A percentile compares a stretch with the other conserved stretches of the same genome.
Conservation (phyloP, 2,329 filamentous ascomycete species). For the Trichoderma citrinoviride region DNA sequence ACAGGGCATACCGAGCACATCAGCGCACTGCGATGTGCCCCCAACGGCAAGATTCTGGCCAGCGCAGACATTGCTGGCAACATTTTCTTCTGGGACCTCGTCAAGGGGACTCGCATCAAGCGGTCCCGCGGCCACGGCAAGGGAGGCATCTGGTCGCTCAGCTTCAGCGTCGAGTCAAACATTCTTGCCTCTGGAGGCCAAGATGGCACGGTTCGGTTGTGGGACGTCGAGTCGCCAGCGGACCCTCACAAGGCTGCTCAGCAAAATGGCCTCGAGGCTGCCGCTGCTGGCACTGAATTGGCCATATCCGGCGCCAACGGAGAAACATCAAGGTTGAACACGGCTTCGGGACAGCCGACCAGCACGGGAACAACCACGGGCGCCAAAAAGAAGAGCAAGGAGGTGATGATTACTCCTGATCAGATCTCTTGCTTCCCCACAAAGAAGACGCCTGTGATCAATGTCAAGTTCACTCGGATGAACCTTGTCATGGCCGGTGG, state of each 20-base stretch:
- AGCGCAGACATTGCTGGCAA: slow-evolving; percentile 85
- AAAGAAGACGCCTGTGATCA: slow-evolving; percentile 93
- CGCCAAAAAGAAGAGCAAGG: slow-evolving; percentile 77
- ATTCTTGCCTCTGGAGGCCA: slow-evolving; percentile 87
- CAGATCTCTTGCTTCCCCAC: slow-evolving; percentile 94
- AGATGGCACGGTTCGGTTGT: slow-evolving; percentile 88
- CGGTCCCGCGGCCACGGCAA: slow-evolving; percentile 91
- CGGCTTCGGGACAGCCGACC: slow-evolving; percentile 31
- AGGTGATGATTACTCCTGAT: slow-evolving; percentile 84
- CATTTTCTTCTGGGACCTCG: slow-evolving; percentile 92
- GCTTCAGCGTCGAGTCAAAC: slow-evolving; percentile 89
- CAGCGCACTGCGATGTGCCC: slow-evolving; percentile 78
- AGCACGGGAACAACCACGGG: slow-evolving; percentile 32
- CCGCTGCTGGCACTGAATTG: slow-evolving; percentile 42
- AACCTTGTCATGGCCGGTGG: slow-evolving; percentile 88
- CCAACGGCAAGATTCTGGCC: slow-evolving; percentile 85
- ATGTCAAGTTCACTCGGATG: slow-evolving; percentile 91
- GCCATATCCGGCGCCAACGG: slow-evolving; percentile 29
- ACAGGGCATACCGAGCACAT: slow-evolving; percentile 88
- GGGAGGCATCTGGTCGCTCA: slow-evolving; percentile 88
- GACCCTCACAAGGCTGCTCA: slow-evolving; percentile 59
- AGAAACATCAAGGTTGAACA: slow-evolving; percentile 32
- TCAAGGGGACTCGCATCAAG: slow-evolving; percentile 82
- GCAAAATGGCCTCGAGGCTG: slow-evolving; percentile 44
- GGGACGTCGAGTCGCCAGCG: slow-evolving; percentile 78